A percentile compares a stretch with the other conserved stretches of the same genome.
These are phyloP conservation scores for Oleoguttula mirabilis DNA, from an alignment of 495 filamentous ascomycete genomes.

Conservation along the genomic window DNA sequence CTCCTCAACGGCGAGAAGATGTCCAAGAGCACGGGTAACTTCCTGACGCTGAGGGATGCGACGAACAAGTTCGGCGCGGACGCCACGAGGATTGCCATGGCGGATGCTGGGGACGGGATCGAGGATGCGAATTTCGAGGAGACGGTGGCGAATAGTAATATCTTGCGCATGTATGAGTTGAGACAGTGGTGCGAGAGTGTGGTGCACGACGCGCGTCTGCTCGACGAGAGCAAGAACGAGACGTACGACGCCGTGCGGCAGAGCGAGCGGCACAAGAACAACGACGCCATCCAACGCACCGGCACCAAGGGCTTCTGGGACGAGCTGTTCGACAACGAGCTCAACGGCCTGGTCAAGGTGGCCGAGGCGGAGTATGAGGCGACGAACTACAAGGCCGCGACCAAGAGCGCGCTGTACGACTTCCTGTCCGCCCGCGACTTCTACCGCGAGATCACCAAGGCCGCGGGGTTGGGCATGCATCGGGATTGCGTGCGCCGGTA, in stretches of 20 bases:
- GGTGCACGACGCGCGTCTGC: conserved; percentile 35
- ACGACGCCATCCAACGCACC: conserved; percentile 40
- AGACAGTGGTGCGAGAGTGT: conserved; percentile 89
- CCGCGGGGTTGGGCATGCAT: conserved; percentile 73
- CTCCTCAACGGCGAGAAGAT: conserved; percentile 95
- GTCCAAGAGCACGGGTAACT: conserved; percentile 91
- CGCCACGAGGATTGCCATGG: conserved; percentile 79
- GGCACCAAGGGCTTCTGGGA: conserved; percentile 72
- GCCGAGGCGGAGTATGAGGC: conserved; percentile 61
- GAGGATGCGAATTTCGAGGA: conserved; percentile 98
- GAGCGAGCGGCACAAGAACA: conserved; percentile 41
- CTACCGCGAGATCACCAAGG: conserved; percentile 69
- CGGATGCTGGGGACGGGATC: conserved; percentile 88
- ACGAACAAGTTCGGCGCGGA: conserved; percentile 90
- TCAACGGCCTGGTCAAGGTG: conserved; percentile 71
- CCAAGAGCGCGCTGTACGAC: conserved; percentile 85
- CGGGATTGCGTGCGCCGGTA: conserved; percentile 62
- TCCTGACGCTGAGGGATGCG: conserved; percentile 77
- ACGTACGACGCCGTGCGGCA: conserved; percentile 36
- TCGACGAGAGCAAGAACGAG: conserved; percentile 21
- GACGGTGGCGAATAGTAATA: conserved; percentile 78
- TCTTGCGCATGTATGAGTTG: conserved; percentile 72
- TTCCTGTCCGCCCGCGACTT: conserved; percentile 74
- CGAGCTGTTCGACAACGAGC: conserved; percentile 81
- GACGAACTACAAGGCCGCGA: conserved; percentile 78